A percentile compares a stretch with the other conserved stretches of the same genome.
phyloP scores from a whole-genome alignment of 169 alveolate genomes.

The Babesia gibsoni region DNA sequence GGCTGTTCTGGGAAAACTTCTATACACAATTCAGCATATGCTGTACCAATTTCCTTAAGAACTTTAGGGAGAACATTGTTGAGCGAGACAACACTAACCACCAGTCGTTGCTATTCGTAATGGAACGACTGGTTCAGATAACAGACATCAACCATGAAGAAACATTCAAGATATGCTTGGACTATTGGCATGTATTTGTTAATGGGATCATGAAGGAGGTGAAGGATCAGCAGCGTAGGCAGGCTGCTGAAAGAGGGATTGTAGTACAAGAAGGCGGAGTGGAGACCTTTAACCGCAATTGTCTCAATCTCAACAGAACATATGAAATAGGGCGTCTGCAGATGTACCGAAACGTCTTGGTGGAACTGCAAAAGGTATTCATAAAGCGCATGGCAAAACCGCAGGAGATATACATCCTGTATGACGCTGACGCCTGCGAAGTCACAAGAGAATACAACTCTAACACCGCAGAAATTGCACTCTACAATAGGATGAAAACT shows the following conservation, averaged over 20 bases:
- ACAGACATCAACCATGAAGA: conserved; percentile 89
- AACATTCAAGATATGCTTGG: conserved; percentile 94
- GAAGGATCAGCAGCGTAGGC: conserved; percentile 68
- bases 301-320: conserved; percentile 25
- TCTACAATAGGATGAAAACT: conserved; percentile 94
- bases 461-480: conserved; percentile 93
- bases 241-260: conserved; percentile 60
- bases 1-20: conserved; percentile 85
- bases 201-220: conserved; percentile 78
- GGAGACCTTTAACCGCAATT: conserved; percentile 16
- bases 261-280: conserved; percentile 28
- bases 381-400: conserved; percentile 96
- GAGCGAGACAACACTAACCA: conserved; percentile 57
- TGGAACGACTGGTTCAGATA: conserved; percentile 66
- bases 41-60: conserved; percentile 76
- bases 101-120: conserved; percentile 61
- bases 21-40: conserved; percentile 79
- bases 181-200: conserved; percentile 94
- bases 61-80: conserved; percentile 68
- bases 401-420: conserved; percentile 88
- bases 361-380: conserved; percentile 79
- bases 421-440: conserved; percentile 88
- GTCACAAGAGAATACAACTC: conserved; percentile 84
- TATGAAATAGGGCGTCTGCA: conserved; percentile 19
- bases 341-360: conserved; percentile 70